Evolutionary conservation across 164 flowering plant genomes (phyloP).

Genomic region (Aristolochia fimbriata): DNA sequence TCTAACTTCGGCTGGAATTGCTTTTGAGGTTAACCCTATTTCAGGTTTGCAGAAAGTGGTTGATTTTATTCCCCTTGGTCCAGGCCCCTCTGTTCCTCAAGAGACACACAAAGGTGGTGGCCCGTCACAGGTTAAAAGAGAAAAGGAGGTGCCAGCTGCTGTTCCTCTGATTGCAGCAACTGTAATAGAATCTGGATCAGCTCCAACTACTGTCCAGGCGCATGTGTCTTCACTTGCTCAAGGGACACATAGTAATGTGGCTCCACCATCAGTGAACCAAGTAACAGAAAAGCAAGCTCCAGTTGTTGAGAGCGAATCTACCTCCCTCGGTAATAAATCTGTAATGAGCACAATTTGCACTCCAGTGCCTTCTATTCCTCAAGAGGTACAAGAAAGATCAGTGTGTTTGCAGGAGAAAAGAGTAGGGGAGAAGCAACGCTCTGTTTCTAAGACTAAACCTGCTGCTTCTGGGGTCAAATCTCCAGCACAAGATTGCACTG

Average conservation of each 20-base stretch:
- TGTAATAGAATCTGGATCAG: background rate
- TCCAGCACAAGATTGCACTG: conserved; percentile 3
- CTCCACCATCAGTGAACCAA: background rate
- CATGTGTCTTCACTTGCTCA: background rate
- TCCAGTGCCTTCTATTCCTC: no score
- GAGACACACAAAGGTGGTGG: conserved; percentile 6
- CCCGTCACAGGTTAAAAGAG: conserved; percentile 10
- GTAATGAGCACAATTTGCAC: background rate
- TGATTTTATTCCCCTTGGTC: conserved; percentile 15
- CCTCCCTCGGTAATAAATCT: conserved; percentile 1
- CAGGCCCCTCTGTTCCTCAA: conserved; percentile 10
- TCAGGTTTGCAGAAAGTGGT: conserved; percentile 19
- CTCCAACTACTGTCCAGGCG: conserved; percentile 1
- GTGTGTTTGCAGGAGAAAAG: background rate
- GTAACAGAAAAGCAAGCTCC: conserved; percentile 4
- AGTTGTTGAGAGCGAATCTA: conserved; percentile 1
- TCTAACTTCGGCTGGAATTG: conserved; percentile 17
- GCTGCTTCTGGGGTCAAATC: conserved; percentile 2
- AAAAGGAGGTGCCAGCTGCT: background rate
- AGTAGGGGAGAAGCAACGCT: conserved; percentile 3
- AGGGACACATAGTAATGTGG: background rate
- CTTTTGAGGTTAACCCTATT: conserved; percentile 21
- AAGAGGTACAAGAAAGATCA: no score
- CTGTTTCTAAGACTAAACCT: conserved; percentile 1
- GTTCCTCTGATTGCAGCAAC: conserved; percentile 4